Base-by-base conservation (phyloP, 1,284 basidiomycete species). In the Tilletia caries region DNA sequence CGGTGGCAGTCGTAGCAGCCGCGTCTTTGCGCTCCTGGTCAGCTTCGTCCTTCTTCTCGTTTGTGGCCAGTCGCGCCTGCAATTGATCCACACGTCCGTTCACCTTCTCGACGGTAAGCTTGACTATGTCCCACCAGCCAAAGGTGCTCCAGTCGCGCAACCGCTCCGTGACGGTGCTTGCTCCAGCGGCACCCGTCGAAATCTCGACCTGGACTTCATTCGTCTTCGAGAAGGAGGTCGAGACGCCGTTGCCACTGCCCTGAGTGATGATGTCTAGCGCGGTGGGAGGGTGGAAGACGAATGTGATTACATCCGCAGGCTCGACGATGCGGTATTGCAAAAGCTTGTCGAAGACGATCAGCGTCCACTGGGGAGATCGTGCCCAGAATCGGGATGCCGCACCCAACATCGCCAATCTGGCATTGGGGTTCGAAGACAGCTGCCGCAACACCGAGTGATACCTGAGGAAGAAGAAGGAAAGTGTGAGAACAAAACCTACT, bases 321-420 rank as follows among this genome's bases (percentile, higher is more conserved):
- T 98, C 94, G 34, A 98, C 91, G 69, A 98, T 92, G 79, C 96
- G 92, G 84, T 99, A 99, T 84, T 98, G 95, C 88, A 98, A 91
- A 72, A 98, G 86, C 85, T 99, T 99, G 86, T 98, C 96, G 73
- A 95, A 90, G 4, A 97, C 94, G 78, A 98, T 83, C 27, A 71
- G 54, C 5, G 79, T 64, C 82, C 82, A 83, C 69, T 83, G 81
- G 18, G 76, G 85, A 92, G 96, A 27, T 85, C 83, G 0, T 87
- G 88, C 5, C 91, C 89, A 23, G 89, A 89, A 64, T 86, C 87
- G 29, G 93, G 87, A 75, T 92, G 89, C 74, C 90, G 90, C 43
- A 84, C 86, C 76, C 90, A 91, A 44, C 89, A 89, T 72, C 88
- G 73, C 70, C 69, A 79, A 25, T 2, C 86, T 82, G 62, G 85